Conservation (phyloP, 164 flowering plant species). For the Vitis amurensis region DNA sequence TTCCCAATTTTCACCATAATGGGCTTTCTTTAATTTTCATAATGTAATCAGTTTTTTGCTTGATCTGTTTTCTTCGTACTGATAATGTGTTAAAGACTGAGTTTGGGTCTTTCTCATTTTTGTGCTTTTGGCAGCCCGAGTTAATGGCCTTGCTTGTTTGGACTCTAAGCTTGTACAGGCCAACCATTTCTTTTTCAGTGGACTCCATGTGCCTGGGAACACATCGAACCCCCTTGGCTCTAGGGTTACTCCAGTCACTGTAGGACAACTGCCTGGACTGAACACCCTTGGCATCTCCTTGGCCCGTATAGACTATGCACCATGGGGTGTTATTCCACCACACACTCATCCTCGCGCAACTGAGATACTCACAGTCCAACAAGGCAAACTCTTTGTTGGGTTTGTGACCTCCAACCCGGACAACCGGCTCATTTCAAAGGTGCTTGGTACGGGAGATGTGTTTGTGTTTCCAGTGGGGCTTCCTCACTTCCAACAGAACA, state of each 20-base stretch:
- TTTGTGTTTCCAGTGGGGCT: constrained; percentile 16
- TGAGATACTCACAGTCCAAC: constrained; percentile 11
- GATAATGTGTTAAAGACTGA: not conserved
- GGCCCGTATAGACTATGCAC: constrained; percentile 11
- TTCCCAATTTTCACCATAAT: not conserved
- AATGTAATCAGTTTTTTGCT: too few species aligned
- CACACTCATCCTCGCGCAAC: constrained; percentile 14
- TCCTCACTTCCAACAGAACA: constrained; percentile 12
- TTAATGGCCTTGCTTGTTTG: not conserved
- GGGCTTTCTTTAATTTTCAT: not conserved
- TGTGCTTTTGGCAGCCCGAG: not conserved
- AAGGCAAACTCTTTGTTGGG: constrained; percentile 12
- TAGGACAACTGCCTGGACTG: constrained; percentile 8
- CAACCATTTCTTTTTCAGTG: not conserved
- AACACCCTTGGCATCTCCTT: constrained; percentile 17
- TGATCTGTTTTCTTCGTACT: not conserved
- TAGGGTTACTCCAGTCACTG: not conserved
- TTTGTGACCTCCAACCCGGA: constrained; percentile 15
- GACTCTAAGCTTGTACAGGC: not conserved
- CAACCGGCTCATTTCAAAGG: constrained; percentile 4
- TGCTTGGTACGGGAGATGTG: constrained; percentile 12
- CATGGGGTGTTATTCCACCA: constrained; percentile 11
- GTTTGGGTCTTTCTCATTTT: not conserved
- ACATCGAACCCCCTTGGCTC: not conserved
- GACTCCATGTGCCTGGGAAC: not conserved